Percentiles rank a stretch among this genome's conserved stretches.
Conservation (phyloP, 805 yeast genomes). For the Myxozyma monticola region DNA sequence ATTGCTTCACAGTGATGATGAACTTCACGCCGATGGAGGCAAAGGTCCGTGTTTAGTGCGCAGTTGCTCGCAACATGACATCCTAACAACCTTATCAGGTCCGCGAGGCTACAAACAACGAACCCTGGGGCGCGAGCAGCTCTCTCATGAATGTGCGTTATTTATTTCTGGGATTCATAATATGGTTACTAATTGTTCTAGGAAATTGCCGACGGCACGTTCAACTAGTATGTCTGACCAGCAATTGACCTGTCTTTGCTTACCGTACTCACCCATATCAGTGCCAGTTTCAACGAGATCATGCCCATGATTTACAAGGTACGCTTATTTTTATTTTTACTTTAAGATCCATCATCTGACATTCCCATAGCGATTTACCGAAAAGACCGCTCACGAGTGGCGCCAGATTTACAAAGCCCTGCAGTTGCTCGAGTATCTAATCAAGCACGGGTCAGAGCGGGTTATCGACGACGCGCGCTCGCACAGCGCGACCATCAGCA, state of each 20-base stretch:
- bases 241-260: background rate
- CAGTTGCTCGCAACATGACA: too few relatives aligned
- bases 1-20: conserved; percentile 58
- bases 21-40: conserved; percentile 97
- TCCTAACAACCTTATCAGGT: conserved; percentile 30
- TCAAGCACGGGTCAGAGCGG: conserved; percentile 91
- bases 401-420: conserved; percentile 94
- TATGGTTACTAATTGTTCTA: conserved; percentile 11
- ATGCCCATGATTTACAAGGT: conserved; percentile 48
- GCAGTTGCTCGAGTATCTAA: conserved; percentile 85
- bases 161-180: background rate
- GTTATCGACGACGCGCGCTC: conserved; percentile 93
- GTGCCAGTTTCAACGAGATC: conserved; percentile 46
- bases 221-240: conserved; percentile 49
- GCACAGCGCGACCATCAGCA: conserved; percentile 73
- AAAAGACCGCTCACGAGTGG: conserved; percentile 95
- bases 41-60: conserved; percentile 66
- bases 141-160: conserved; percentile 71
- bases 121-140: conserved; percentile 97
- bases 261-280: background rate
- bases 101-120: conserved; percentile 96
- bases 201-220: conserved; percentile 92
- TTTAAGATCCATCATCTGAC: background rate
- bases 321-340: background rate
- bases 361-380: conserved; percentile 80